phyloP scores from a whole-genome alignment of 2,329 filamentous ascomycete species.

The Claviceps arundinis region DNA sequence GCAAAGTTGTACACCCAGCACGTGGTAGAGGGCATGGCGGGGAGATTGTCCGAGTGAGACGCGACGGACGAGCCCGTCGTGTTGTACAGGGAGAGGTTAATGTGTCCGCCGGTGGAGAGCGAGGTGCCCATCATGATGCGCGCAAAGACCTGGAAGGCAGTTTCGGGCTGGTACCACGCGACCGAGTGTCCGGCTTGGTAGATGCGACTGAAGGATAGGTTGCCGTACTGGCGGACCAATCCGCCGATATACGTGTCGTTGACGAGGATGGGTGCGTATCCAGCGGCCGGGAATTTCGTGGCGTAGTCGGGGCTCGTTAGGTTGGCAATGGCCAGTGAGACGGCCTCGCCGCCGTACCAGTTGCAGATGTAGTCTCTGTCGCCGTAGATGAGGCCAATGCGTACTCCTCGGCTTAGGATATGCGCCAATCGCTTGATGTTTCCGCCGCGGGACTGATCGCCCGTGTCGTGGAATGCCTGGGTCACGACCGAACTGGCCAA shows the following conservation, averaged over 20 bases:
- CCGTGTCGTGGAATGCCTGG: slow-evolving; percentile 33
- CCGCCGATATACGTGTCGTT: slow-evolving; percentile 58
- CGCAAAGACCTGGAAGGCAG: slow-evolving; percentile 45
- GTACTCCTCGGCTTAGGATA: slow-evolving; percentile 48
- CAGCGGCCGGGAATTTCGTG: slow-evolving; percentile 46
- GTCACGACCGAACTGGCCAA: slow-evolving; percentile 32
- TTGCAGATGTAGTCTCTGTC: slow-evolving; percentile 52
- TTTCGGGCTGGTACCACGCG: slow-evolving; percentile 47
- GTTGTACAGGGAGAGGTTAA: slow-evolving; percentile 38
- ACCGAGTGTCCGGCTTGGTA: slow-evolving; percentile 55
- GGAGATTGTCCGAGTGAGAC: slow-evolving; percentile 37
- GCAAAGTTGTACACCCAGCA: slow-evolving; percentile 46
- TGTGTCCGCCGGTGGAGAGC: slow-evolving; percentile 38
- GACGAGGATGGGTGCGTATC: slow-evolving; percentile 59
- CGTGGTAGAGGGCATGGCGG: slow-evolving; percentile 32
- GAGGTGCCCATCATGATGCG: slow-evolving; percentile 44
- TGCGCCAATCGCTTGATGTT: slow-evolving; percentile 45
- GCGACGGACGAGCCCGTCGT: slow-evolving; percentile 42
- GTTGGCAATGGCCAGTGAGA: slow-evolving; percentile 49
- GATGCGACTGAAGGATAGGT: slow-evolving; percentile 54
- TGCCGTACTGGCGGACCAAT: slow-evolving; percentile 62
- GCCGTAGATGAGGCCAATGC: slow-evolving; percentile 59
- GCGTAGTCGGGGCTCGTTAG: slow-evolving; percentile 33
- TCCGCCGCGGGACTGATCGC: slow-evolving; percentile 51
- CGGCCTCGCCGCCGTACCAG: slow-evolving; percentile 61